Conservation (phyloP, 192 early-diverging fungal genomes). For the Backusella luteola region DNA sequence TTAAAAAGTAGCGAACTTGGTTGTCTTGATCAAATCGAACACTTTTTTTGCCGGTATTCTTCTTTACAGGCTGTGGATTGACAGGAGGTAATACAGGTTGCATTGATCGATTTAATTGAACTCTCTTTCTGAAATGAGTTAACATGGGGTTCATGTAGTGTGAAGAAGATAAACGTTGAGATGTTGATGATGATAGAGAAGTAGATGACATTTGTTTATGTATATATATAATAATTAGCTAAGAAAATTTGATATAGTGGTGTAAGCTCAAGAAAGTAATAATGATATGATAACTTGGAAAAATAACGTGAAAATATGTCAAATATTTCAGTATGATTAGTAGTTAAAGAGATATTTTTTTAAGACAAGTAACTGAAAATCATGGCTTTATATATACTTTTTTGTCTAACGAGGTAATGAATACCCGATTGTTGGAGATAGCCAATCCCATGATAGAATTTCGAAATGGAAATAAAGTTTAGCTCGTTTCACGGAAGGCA, state of each 20-base stretch:
- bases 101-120: background rate
- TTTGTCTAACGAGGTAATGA: background rate
- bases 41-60: constrained; percentile 38
- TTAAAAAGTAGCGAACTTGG: constrained; percentile 68
- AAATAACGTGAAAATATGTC: background rate
- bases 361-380: background rate
- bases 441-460: background rate
- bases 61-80: background rate
- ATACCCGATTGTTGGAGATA: background rate
- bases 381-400: background rate
- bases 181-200: constrained; percentile 3
- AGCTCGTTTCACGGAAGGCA: background rate
- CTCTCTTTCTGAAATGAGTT: constrained; percentile 10
- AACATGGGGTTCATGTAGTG: background rate
- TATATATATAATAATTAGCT: background rate
- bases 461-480: background rate
- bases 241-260: background rate
- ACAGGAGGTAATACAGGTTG: background rate
- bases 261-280: background rate
- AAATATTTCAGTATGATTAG: too few species aligned
- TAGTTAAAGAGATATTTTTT: background rate
- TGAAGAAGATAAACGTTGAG: background rate
- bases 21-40: constrained; percentile 73
- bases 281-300: too few species aligned
- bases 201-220: background rate